These are phyloP conservation scores for Haplosporangium gracile DNA, from an alignment of 192 early-diverging fungal genomes.

Conservation along the genomic window DNA sequence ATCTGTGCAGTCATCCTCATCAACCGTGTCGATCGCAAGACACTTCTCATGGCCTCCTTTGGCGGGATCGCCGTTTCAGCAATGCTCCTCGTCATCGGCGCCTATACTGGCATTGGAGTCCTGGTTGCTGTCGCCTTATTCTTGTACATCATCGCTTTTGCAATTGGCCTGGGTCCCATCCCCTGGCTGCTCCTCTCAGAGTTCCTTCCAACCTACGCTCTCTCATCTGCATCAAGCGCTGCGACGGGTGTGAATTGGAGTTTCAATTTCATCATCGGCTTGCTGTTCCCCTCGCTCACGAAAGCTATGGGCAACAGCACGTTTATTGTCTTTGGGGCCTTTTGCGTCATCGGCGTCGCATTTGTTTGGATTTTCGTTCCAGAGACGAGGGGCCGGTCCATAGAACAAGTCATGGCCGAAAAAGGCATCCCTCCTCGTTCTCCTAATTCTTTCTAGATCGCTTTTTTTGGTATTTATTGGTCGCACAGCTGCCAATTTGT, in stretches of 20 bases:
- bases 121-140: slow-evolving; percentile 78
- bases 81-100: slow-evolving; percentile 69
- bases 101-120: slow-evolving; percentile 58
- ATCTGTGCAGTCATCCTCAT: slow-evolving; percentile 68
- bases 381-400: slow-evolving; percentile 82
- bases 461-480: neutral
- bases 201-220: slow-evolving; percentile 80
- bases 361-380: slow-evolving; percentile 80
- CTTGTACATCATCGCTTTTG: slow-evolving; percentile 81
- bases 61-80: slow-evolving; percentile 72
- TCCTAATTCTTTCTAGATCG: neutral
- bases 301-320: slow-evolving; percentile 38
- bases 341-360: slow-evolving; percentile 71
- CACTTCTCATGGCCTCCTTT: slow-evolving; percentile 72
- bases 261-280: slow-evolving; percentile 59
- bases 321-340: slow-evolving; percentile 77
- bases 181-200: slow-evolving; percentile 87
- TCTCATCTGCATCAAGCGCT: slow-evolving; percentile 75
- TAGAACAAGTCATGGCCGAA: slow-evolving; percentile 64
- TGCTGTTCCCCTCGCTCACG: slow-evolving; percentile 60
- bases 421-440: slow-evolving; percentile 13
- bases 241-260: slow-evolving; percentile 82
- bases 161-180: slow-evolving; percentile 82
- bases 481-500: neutral
- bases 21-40: slow-evolving; percentile 73